phyloP scores from a whole-genome alignment of 1,139 yeast species.

The Suhomyces yuchorum region DNA sequence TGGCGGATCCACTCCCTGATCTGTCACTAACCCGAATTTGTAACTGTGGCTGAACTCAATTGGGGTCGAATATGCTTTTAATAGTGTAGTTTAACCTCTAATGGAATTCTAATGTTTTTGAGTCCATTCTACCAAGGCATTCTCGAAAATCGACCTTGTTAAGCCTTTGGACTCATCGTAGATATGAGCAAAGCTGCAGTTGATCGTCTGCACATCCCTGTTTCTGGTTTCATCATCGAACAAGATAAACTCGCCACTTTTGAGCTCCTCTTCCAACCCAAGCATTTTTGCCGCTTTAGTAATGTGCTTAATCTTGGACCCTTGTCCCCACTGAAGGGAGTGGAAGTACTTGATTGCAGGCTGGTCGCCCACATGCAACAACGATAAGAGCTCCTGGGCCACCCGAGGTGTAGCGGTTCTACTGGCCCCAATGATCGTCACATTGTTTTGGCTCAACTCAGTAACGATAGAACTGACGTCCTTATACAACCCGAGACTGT shows the following conservation, averaged over 20 bases:
- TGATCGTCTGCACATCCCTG: slow-evolving; percentile 61
- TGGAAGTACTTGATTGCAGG: slow-evolving; percentile 54
- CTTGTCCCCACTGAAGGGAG: slow-evolving; percentile 66
- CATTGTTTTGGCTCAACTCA: slow-evolving; percentile 43
- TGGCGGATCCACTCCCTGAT: too few species aligned
- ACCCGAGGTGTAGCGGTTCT: slow-evolving; percentile 65
- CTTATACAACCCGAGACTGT: slow-evolving; percentile 50
- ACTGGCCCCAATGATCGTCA: slow-evolving; percentile 63
- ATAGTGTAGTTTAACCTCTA: not conserved
- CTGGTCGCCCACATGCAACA: slow-evolving; percentile 48
- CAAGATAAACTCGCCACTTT: slow-evolving; percentile 54
- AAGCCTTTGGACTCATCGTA: slow-evolving; percentile 49
- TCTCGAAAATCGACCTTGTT: slow-evolving; percentile 48
- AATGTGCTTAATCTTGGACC: slow-evolving; percentile 64
- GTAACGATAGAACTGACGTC: slow-evolving; percentile 62
- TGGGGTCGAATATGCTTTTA: not conserved
- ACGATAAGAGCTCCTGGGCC: slow-evolving; percentile 57
- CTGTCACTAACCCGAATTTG: too few species aligned
- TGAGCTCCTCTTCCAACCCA: slow-evolving; percentile 40
- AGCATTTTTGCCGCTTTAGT: slow-evolving; percentile 47
- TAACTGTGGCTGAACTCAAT: not conserved
- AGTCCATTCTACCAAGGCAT: slow-evolving; percentile 45
- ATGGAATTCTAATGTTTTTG: slow-evolving; percentile 1
- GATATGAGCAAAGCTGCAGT: slow-evolving; percentile 62
- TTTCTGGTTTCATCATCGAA: slow-evolving; percentile 74